phyloP scores from a whole-genome alignment of 495 filamentous ascomycete species.

The Penicillium salamii region DNA sequence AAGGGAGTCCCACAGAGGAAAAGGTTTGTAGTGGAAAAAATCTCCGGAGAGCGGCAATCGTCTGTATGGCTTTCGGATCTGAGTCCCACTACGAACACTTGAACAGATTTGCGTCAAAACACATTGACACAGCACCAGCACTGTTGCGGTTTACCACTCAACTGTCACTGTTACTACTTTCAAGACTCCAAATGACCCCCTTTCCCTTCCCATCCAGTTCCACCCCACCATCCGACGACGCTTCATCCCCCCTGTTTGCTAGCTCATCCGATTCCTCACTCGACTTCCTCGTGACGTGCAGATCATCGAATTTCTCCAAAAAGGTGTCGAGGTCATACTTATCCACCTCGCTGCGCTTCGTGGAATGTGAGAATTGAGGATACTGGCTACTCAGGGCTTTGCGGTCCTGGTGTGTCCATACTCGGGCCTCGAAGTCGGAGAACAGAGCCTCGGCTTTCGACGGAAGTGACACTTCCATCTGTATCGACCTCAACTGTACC shows the following conservation, averaged over 20 bases:
- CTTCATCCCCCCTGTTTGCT: neutral
- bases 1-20: neutral
- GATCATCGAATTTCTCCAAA: slow-evolving; percentile 28
- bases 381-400: slow-evolving; percentile 33
- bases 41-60: neutral
- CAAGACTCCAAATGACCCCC: too few species aligned
- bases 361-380: slow-evolving; percentile 22
- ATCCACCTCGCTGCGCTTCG: slow-evolving; percentile 7
- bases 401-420: slow-evolving; percentile 21
- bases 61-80: neutral
- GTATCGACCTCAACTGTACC: slow-evolving; percentile 29
- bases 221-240: neutral
- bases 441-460: slow-evolving; percentile 29
- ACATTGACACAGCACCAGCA: too few species aligned
- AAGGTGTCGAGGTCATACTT: slow-evolving; percentile 24
- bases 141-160: too few species aligned
- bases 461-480: slow-evolving; percentile 26
- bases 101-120: too few species aligned
- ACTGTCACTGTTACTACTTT: too few species aligned
- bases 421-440: slow-evolving; percentile 21
- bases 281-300: slow-evolving; percentile 6
- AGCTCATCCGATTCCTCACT: neutral
- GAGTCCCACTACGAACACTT: too few species aligned
- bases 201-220: neutral
- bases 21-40: neutral